Conservation (phyloP, 75 land plant genomes). For the Selaginella tamariscina region DNA sequence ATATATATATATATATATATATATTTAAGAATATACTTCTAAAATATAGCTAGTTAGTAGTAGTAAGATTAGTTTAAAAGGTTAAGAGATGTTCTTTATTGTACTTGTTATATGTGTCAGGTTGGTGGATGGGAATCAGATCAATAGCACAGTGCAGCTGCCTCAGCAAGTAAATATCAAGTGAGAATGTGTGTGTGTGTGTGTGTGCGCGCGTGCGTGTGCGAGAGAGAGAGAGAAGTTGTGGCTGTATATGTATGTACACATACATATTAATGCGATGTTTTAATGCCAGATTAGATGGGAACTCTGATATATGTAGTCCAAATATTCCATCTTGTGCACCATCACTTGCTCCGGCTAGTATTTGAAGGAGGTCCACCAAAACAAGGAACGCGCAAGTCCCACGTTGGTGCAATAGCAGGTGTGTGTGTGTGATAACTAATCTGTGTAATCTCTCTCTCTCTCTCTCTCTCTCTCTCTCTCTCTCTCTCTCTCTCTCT, state of each 20-base stretch:
- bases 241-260: not conserved
- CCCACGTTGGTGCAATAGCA: slow-evolving; percentile 57
- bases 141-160: not conserved
- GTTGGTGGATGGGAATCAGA: slow-evolving; percentile 12
- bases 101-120: slow-evolving; percentile 11
- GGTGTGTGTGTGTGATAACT: too few species aligned
- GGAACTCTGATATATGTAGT: slow-evolving; percentile 19
- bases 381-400: slow-evolving; percentile 11
- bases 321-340: slow-evolving; percentile 17
- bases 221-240: not conserved
- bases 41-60: not conserved
- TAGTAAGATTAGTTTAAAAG: not conserved
- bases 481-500: too few species aligned
- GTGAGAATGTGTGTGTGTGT: not conserved
- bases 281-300: slow-evolving; percentile 5
- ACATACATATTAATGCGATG: not conserved
- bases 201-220: not conserved
- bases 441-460: too few species aligned
- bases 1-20: too few species aligned
- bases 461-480: too few species aligned
- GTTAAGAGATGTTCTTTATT: not conserved
- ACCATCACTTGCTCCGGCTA: slow-evolving; percentile 12
- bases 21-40: not conserved
- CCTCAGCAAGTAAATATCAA: slow-evolving; percentile 2
- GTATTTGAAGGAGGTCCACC: not conserved